phyloP scores from a whole-genome alignment of 2,329 filamentous ascomycete genomes.

The Aspergillus fischeri region DNA sequence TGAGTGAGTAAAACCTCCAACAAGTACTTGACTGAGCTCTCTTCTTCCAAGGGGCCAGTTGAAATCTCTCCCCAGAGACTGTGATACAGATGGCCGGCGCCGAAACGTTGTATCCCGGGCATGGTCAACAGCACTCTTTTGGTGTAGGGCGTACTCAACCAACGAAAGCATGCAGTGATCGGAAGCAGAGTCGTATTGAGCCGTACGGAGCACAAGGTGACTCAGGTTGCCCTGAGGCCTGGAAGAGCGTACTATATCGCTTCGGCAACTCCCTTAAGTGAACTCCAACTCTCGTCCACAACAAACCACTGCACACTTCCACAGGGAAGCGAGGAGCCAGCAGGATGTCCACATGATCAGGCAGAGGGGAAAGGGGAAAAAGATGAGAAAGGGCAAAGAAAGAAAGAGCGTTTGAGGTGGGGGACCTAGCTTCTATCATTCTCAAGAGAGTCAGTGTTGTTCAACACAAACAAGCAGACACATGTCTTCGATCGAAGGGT shows the following conservation, averaged over 20 bases:
- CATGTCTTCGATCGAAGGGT: not conserved
- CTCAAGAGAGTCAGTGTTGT: not conserved
- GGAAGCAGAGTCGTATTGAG: not conserved
- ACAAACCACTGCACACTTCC: not conserved
- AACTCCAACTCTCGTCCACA: not conserved
- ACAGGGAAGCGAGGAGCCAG: not conserved
- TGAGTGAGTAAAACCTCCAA: not conserved
- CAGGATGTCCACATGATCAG: not conserved
- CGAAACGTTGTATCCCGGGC: not conserved
- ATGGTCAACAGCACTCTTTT: not conserved
- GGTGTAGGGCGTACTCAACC: not conserved
- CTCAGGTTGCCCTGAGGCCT: not conserved
- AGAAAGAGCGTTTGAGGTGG: not conserved
- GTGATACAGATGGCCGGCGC: not conserved
- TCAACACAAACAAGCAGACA: not conserved
- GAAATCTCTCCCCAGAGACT: not conserved
- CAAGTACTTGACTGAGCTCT: not conserved
- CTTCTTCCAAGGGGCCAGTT: not conserved
- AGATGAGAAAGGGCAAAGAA: not conserved
- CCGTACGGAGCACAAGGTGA: not conserved
- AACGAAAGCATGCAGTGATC: not conserved
- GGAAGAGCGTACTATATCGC: not conserved
- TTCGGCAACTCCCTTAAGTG: not conserved
- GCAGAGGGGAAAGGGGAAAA: not conserved
- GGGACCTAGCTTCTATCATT: not conserved